Evolutionary conservation across 1,284 basidiomycete genomes (phyloP).

Genomic region (Phaffia rhodozyma): DNA sequence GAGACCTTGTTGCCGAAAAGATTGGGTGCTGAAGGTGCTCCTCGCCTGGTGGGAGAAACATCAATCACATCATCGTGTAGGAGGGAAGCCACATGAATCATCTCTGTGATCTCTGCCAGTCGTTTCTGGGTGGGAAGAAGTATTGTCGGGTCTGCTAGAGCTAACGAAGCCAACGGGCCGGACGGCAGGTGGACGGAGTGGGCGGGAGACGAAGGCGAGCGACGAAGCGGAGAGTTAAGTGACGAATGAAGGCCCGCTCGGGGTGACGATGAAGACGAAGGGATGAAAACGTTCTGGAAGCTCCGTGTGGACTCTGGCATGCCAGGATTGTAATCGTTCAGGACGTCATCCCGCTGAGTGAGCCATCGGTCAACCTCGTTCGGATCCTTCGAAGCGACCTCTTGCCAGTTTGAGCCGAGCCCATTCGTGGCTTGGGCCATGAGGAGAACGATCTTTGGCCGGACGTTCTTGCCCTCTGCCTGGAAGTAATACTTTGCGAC

Average conservation of each 20-base stretch:
- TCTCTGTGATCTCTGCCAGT: slow-evolving; percentile 92
- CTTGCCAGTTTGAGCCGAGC: slow-evolving; percentile 46
- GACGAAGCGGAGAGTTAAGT: background rate
- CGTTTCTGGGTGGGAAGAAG: slow-evolving; percentile 77
- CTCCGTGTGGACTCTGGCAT: slow-evolving; percentile 45
- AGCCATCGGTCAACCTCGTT: slow-evolving; percentile 51
- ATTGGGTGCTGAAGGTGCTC: slow-evolving; percentile 68
- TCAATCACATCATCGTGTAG: slow-evolving; percentile 95
- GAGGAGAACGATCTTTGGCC: slow-evolving; percentile 80
- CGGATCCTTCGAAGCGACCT: slow-evolving; percentile 42
- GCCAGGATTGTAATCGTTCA: slow-evolving; percentile 74
- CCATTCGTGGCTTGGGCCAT: slow-evolving; percentile 86
- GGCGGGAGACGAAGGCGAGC: slow-evolving; percentile 12
- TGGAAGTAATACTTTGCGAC: slow-evolving; percentile 91
- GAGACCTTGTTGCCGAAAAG: slow-evolving; percentile 92
- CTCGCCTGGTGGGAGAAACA: slow-evolving; percentile 65
- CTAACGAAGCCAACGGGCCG: background rate
- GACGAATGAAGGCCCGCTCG: background rate
- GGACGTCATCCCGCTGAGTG: slow-evolving; percentile 50
- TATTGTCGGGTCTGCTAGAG: slow-evolving; percentile 19
- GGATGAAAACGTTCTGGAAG: slow-evolving; percentile 12
- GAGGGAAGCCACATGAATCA: slow-evolving; percentile 95
- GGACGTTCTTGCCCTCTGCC: slow-evolving; percentile 67
- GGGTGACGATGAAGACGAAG: background rate
- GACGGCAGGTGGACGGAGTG: slow-evolving; percentile 11